Evolutionary conservation across 1,284 basidiomycete genomes (phyloP).

Genomic region (Puccinia horiana): DNA sequence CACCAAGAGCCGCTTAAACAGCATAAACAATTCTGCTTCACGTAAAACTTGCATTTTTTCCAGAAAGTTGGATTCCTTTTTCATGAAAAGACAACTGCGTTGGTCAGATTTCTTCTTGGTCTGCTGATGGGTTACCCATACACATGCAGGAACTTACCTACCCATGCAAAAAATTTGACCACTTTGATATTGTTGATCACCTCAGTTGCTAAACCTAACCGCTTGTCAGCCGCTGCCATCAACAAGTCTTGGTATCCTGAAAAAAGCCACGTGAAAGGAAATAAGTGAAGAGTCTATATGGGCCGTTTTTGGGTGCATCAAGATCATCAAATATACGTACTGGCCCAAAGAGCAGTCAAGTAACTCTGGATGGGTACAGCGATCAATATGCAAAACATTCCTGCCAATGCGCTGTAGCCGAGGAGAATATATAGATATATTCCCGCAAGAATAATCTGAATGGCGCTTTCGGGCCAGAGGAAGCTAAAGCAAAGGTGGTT

Average conservation of each 20-base stretch:
- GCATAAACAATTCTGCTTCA: constrained; percentile 59
- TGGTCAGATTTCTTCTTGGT: constrained; percentile 57
- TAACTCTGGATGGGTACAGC: constrained; percentile 44
- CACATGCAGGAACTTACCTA: constrained; percentile 53
- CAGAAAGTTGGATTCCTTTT: constrained; percentile 61
- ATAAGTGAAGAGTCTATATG: not conserved
- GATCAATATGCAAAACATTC: constrained; percentile 35
- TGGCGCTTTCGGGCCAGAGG: constrained; percentile 43
- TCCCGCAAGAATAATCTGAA: constrained; percentile 40
- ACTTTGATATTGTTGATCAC: constrained; percentile 64
- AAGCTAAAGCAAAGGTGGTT: constrained; percentile 20
- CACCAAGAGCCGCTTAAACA: constrained; percentile 30
- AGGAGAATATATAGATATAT: constrained; percentile 41
- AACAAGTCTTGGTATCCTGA: constrained; percentile 60
- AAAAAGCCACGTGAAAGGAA: constrained; percentile 51
- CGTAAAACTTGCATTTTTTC: constrained; percentile 61
- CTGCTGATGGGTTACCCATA: not conserved
- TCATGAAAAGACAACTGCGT: constrained; percentile 54
- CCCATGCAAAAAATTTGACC: constrained; percentile 56
- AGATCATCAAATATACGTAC: not conserved
- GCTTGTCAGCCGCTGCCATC: constrained; percentile 63
- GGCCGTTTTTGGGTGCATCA: not conserved
- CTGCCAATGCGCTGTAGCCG: constrained; percentile 38
- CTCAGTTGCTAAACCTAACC: constrained; percentile 64
- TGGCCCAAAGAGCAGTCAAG: constrained; percentile 35